A percentile compares a stretch with the other conserved stretches of the same genome.
These are phyloP conservation scores for Suillus ampliporus DNA, from an alignment of 768 basidiomycete genomes.

Conservation along the genomic window DNA sequence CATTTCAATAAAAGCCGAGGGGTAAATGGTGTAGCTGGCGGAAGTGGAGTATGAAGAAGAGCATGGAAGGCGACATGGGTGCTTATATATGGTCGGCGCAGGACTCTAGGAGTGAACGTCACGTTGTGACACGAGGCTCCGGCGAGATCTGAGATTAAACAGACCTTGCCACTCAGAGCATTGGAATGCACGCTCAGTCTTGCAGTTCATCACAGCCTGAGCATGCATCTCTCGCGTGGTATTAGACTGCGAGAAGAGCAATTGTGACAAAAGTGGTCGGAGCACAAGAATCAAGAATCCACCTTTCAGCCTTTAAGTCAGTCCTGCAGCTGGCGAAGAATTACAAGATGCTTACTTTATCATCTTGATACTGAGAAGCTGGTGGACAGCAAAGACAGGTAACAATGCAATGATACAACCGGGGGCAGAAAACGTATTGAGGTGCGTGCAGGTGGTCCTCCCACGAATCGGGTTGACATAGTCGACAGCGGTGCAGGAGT, in stretches of 20 bases:
- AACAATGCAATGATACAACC: not conserved
- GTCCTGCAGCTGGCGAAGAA: not conserved
- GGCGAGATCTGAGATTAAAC: constrained; percentile 30
- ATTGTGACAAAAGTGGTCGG: not conserved
- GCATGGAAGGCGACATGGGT: constrained; percentile 7
- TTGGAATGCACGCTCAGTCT: constrained; percentile 4
- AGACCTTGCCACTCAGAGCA: constrained; percentile 1
- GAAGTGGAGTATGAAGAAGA: constrained; percentile 12
- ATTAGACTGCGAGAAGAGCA: not conserved
- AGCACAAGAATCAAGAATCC: not conserved
- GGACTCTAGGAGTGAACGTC: constrained; percentile 22
- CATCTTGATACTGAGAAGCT: too few relatives aligned
- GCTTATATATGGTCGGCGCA: constrained; percentile 12
- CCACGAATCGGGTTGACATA: not conserved
- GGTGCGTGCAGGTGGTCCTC: not conserved
- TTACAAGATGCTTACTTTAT: not conserved
- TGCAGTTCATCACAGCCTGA: not conserved
- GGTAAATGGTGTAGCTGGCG: constrained; percentile 3
- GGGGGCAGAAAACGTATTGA: not conserved
- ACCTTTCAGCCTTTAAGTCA: not conserved
- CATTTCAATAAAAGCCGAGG: constrained; percentile 22
- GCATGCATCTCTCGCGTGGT: constrained; percentile 6
- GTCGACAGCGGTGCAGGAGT: not conserved
- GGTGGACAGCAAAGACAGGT: not conserved
- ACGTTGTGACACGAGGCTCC: constrained; percentile 36